Percentiles rank a stretch among this genome's conserved stretches.
phyloP scores from a whole-genome alignment of 345 rosid genomes.

The Populus ilicifolia region DNA sequence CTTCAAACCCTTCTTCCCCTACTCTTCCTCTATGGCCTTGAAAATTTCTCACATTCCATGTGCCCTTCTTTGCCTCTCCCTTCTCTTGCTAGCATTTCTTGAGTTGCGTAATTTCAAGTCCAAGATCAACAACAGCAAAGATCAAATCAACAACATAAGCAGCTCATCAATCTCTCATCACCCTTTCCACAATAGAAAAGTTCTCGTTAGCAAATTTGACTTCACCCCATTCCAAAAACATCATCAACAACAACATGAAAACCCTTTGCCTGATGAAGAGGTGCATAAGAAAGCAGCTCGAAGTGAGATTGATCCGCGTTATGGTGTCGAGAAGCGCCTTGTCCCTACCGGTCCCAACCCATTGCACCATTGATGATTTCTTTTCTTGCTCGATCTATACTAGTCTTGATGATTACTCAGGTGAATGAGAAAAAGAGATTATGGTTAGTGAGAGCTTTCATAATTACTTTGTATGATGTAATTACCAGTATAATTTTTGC shows the following conservation, averaged over 20 bases:
- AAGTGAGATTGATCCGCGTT: constrained; percentile 70
- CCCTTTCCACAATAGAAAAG: constrained; percentile 39
- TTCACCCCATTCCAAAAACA: constrained; percentile 51
- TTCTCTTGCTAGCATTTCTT: constrained; percentile 50
- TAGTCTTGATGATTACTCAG: background rate
- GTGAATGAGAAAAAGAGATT: background rate
- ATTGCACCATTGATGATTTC: constrained; percentile 64
- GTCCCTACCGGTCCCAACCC: constrained; percentile 95
- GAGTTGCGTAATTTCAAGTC: constrained; percentile 34
- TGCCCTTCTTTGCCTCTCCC: constrained; percentile 49
- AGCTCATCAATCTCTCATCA: constrained; percentile 10
- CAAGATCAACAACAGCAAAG: constrained; percentile 16
- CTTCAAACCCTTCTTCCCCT: constrained; percentile 27
- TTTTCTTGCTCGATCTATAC: background rate
- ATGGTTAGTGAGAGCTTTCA: constrained; percentile 15
- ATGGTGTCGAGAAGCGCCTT: constrained; percentile 78
- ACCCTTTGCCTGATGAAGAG: constrained; percentile 10
- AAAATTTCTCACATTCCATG: constrained; percentile 38
- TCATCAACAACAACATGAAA: constrained; percentile 12
- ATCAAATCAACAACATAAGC: background rate
- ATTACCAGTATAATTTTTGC: background rate
- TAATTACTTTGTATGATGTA: background rate
- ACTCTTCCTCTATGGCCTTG: constrained; percentile 45
- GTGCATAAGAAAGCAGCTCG: constrained; percentile 10
- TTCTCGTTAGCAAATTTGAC: constrained; percentile 48